A percentile compares a stretch with the other conserved stretches of the same genome.
Conservation (phyloP, 345 rosid species). For the Anacardium occidentale region DNA sequence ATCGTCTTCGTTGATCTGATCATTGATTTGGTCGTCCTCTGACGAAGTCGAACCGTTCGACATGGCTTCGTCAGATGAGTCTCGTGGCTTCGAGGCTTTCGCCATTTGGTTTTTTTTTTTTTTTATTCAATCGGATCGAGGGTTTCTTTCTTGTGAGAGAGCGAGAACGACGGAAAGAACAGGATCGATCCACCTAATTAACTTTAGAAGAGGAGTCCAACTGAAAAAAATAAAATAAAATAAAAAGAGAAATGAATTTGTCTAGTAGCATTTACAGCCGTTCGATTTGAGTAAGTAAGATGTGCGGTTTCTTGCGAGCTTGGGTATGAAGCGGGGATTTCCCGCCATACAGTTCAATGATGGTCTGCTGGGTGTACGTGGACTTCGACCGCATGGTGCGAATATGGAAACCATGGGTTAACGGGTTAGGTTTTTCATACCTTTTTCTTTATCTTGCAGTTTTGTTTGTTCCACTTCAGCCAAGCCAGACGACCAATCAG, state of each 20-base stretch:
- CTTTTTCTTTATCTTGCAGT: too few species aligned
- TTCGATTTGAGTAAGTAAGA: conserved; percentile 15
- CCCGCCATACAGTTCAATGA: conserved; percentile 33
- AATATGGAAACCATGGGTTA: too few species aligned
- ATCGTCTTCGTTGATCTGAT: conserved; percentile 68
- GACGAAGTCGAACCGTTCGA: conserved; percentile 60
- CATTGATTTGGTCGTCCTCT: conserved; percentile 62
- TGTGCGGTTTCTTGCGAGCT: conserved; percentile 10
- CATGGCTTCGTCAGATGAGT: conserved; percentile 65
- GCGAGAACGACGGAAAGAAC: neutral
- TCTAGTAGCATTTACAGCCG: conserved; percentile 19
- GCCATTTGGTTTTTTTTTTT: conserved; percentile 33
- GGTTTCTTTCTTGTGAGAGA: conserved; percentile 29
- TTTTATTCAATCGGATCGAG: conserved; percentile 31
- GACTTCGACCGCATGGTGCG: neutral
- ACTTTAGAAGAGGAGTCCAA: neutral
- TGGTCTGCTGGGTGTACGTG: neutral
- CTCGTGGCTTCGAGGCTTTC: conserved; percentile 30
- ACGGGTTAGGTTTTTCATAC: too few species aligned
- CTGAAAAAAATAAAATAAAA: neutral
- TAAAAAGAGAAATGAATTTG: too few species aligned
- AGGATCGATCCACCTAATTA: conserved; percentile 10
- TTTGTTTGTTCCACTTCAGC: too few species aligned
- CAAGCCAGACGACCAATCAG: too few species aligned
- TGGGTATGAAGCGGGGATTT: conserved; percentile 17